Conservation (phyloP, 129 eudicot genomes). For the Kitagawia praeruptora region DNA sequence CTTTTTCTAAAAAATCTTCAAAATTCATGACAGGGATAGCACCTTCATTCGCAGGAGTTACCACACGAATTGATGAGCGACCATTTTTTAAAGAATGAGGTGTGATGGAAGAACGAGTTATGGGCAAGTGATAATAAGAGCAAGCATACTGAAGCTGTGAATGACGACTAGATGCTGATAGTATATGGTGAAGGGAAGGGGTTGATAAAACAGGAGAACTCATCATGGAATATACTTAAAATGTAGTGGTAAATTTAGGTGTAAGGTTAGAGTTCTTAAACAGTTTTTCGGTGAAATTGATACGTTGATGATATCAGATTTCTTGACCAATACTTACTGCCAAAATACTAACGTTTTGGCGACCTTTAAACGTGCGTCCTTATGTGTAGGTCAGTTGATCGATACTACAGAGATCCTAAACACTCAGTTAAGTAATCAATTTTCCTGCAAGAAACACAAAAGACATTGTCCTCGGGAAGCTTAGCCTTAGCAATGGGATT, state of each 20-base stretch:
- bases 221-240: conserved; percentile 15
- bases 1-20: conserved; percentile 66
- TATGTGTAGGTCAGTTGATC: background rate
- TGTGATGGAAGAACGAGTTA: conserved; percentile 14
- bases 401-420: background rate
- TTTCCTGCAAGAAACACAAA: background rate
- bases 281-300: background rate
- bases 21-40: conserved; percentile 42
- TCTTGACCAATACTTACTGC: background rate
- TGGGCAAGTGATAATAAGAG: conserved; percentile 7
- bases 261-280: background rate
- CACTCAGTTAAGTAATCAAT: background rate
- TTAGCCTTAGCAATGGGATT: background rate
- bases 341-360: background rate
- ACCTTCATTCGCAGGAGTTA: conserved; percentile 40
- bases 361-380: background rate
- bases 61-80: conserved; percentile 16
- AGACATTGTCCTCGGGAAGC: background rate
- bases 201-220: conserved; percentile 33
- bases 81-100: background rate
- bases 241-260: background rate
- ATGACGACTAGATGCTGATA: conserved; percentile 11
- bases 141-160: conserved; percentile 6
- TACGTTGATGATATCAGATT: background rate
- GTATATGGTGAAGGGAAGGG: conserved; percentile 27